phyloP scores from a whole-genome alignment of 2,329 filamentous ascomycete genomes.

The Aspergillus phoenicis region DNA sequence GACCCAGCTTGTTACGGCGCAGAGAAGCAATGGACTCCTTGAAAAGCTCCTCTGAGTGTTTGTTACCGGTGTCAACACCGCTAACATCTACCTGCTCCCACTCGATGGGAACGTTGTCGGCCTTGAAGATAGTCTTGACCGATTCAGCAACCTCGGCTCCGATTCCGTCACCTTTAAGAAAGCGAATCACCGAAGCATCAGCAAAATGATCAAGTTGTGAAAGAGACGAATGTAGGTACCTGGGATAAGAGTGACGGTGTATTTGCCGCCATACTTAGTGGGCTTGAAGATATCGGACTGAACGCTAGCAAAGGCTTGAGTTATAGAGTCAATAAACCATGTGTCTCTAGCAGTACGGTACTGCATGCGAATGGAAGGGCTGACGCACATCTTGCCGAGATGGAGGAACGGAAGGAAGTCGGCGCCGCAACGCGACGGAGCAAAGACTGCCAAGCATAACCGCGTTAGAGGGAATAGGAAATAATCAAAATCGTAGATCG shows the following conservation, averaged over 20 bases:
- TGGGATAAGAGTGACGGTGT: slow-evolving; percentile 97
- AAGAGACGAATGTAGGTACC: slow-evolving; percentile 55
- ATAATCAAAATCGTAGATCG: neutral
- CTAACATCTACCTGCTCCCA: slow-evolving; percentile 98
- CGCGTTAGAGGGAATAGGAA: slow-evolving; percentile 33
- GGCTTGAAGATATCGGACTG: slow-evolving; percentile 98
- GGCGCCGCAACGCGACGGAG: slow-evolving; percentile 57
- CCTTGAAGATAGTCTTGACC: slow-evolving; percentile 99
- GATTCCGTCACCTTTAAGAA: slow-evolving; percentile 76
- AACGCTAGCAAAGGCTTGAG: slow-evolving; percentile 72
- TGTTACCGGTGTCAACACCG: slow-evolving; percentile 80
- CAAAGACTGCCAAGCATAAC: slow-evolving; percentile 55
- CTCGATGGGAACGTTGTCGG: slow-evolving; percentile 96
- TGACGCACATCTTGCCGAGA: slow-evolving; percentile 58
- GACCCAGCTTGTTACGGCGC: slow-evolving; percentile 96
- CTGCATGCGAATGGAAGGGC: neutral
- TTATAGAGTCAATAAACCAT: slow-evolving; percentile 24
- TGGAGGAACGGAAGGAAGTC: slow-evolving; percentile 52
- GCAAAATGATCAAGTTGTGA: slow-evolving; percentile 10
- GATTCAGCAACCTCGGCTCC: slow-evolving; percentile 97
- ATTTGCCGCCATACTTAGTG: slow-evolving; percentile 98
- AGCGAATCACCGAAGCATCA: slow-evolving; percentile 14
- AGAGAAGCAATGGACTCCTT: slow-evolving; percentile 92
- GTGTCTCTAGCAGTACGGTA: slow-evolving; percentile 1
- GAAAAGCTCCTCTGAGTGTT: slow-evolving; percentile 93